Conservation (phyloP, 805 yeast genomes). For the Yamadazyma takamatsuzukensis region DNA sequence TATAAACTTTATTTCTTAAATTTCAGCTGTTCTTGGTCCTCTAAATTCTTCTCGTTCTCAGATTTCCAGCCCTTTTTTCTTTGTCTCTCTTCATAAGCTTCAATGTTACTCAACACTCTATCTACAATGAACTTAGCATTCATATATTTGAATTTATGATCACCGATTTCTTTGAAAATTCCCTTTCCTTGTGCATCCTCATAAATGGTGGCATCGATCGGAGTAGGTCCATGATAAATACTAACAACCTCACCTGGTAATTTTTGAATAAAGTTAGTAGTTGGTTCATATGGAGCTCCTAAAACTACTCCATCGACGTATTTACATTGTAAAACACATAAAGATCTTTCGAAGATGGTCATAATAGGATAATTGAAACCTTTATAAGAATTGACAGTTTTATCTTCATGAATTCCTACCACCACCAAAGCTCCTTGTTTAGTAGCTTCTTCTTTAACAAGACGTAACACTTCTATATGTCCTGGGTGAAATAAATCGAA, state of each 20-base stretch:
- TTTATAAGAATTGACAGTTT: conserved; percentile 48
- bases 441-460: conserved; percentile 29
- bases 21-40: conserved; percentile 16
- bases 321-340: conserved; percentile 84
- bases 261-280: conserved; percentile 31
- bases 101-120: conserved; percentile 67
- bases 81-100: conserved; percentile 82
- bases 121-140: conserved; percentile 68
- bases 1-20: conserved; percentile 2
- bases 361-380: conserved; percentile 77
- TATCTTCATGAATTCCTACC: conserved; percentile 67
- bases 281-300: conserved; percentile 60
- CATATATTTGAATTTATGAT: conserved; percentile 61
- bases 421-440: conserved; percentile 42
- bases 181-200: conserved; percentile 26
- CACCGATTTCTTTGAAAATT: conserved; percentile 40
- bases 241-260: conserved; percentile 36
- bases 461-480: conserved; percentile 70
- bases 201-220: conserved; percentile 33
- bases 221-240: conserved; percentile 61
- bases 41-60: conserved; percentile 35
- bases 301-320: conserved; percentile 78
- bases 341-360: conserved; percentile 80
- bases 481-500: conserved; percentile 94
- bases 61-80: conserved; percentile 80